Evolutionary conservation across 1,139 yeast species (phyloP), one percentile per base, ranked within the genome.

Genomic region (Suhomyces atakaporum): DNA sequence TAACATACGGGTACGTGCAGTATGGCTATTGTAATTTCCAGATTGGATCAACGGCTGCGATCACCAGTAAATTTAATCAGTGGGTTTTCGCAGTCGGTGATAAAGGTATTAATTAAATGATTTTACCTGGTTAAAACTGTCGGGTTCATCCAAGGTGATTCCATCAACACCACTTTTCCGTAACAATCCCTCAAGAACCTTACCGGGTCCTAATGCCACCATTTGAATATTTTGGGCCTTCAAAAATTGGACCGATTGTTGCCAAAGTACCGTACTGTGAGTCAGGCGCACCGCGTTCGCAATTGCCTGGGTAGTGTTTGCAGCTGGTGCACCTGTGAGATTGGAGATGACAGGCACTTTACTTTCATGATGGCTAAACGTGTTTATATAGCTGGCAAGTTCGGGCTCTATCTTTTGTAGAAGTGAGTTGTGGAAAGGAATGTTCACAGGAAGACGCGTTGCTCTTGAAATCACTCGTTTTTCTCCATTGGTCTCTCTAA

Each of bases 361-460:
- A 22, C 53, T 57, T n/a, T 31, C 33, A 4, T 21, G 45, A 32
- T 13, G 27, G 21, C 26, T 40, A 32, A 35, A 43, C 29, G 38
- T 49, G 35, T 32, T 42, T 22, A 45, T 44, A 27, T 39, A 51
- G 16, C 49, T 49, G 8, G 33, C 33, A 30, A 73, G 56, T 25
- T 57, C 53, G 5, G 50, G 46, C 37, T 67, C 72, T 2, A 79
- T 73, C 1, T 60, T 56, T 16, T 43, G 39, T 51, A 79, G 59
- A 14, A 64, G 44, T 2, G 54, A 45, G 32, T 68, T 71, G 50
- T 79, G 84, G 53, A 79, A 79, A 5, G 84, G 82, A 2, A 79
- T 73, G 3, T 66, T 56, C 2, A 77, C 83, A 1, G 76, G 72
- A 31, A 79, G 53, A 18, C 48, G 49, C 7, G 60, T 55, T 2